Evolutionary conservation across 768 basidiomycete species (phyloP).

Genomic region (Panaeolus papilionaceus): DNA sequence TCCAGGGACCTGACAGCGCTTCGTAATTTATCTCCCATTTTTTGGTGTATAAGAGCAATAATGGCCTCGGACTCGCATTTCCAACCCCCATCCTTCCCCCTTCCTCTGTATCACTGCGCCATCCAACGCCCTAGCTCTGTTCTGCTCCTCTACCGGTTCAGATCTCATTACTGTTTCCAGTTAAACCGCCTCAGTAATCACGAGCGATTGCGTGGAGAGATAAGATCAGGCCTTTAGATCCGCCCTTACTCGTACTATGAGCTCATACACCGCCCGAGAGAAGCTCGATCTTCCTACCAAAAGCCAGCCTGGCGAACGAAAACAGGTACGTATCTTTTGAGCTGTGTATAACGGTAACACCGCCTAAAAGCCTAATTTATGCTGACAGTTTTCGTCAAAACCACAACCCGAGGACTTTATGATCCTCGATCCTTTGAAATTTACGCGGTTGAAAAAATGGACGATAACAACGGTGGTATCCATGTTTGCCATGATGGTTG

Average conservation of each 20-base stretch:
- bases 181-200: not conserved
- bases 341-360: not conserved
- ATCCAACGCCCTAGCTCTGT: not conserved
- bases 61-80: not conserved
- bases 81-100: not conserved
- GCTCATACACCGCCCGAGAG: not conserved
- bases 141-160: not conserved
- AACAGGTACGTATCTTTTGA: not conserved
- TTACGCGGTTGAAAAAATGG: constrained; percentile 2
- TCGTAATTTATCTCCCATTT: not conserved
- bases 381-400: not conserved
- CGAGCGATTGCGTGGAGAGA: not conserved
- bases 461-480: constrained; percentile 1
- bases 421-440: not conserved
- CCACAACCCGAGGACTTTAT: not conserved
- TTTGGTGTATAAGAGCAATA: not conserved
- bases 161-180: not conserved
- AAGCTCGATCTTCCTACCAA: not conserved
- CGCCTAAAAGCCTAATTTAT: constrained; percentile 7
- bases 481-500: constrained; percentile 2
- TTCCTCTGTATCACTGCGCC: not conserved
- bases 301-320: not conserved
- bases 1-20: constrained; percentile 6
- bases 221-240: not conserved
- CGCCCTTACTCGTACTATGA: not conserved